Conservation (phyloP, 2,329 filamentous ascomycete species). For the Pestalotiopsis sp. region DNA sequence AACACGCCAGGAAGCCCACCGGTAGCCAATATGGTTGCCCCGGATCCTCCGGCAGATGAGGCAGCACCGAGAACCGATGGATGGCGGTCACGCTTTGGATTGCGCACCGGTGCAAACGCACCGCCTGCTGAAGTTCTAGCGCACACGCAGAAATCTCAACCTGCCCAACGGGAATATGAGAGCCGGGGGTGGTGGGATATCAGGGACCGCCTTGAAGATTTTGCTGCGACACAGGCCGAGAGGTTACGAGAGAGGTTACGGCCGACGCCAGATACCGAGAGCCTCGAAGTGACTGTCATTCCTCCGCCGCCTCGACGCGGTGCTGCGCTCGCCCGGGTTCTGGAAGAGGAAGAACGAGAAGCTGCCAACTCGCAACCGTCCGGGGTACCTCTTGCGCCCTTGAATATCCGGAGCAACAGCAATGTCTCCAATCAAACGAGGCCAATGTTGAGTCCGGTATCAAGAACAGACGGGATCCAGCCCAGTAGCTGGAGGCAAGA, state of each 20-base stretch:
- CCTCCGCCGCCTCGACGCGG: conserved; percentile 64
- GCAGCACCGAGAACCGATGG: conserved; percentile 15
- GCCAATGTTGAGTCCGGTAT: conserved; percentile 18
- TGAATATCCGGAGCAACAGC: conserved; percentile 18
- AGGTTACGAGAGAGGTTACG: conserved; percentile 59
- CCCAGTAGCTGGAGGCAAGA: conserved; percentile 18
- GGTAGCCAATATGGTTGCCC: neutral
- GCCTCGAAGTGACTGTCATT: conserved; percentile 62
- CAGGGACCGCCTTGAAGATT: conserved; percentile 60
- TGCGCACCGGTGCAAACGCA: conserved; percentile 25
- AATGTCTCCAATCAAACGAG: conserved; percentile 18
- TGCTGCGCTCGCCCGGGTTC: conserved; percentile 56
- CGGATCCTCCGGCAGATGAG: neutral
- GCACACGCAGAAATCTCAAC: conserved; percentile 30
- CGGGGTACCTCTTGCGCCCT: conserved; percentile 19
- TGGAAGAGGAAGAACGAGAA: conserved; percentile 52
- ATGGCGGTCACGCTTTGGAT: conserved; percentile 27
- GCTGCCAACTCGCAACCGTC: neutral
- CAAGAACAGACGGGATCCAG: conserved; percentile 20
- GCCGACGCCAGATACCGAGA: conserved; percentile 56
- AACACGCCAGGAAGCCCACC: conserved; percentile 17
- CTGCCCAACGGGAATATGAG: conserved; percentile 28
- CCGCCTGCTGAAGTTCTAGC: conserved; percentile 35
- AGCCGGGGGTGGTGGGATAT: conserved; percentile 55
- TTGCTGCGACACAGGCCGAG: conserved; percentile 64